phyloP scores from a whole-genome alignment of 2,329 filamentous ascomycete genomes.

The Curvularia hawaiiensis region DNA sequence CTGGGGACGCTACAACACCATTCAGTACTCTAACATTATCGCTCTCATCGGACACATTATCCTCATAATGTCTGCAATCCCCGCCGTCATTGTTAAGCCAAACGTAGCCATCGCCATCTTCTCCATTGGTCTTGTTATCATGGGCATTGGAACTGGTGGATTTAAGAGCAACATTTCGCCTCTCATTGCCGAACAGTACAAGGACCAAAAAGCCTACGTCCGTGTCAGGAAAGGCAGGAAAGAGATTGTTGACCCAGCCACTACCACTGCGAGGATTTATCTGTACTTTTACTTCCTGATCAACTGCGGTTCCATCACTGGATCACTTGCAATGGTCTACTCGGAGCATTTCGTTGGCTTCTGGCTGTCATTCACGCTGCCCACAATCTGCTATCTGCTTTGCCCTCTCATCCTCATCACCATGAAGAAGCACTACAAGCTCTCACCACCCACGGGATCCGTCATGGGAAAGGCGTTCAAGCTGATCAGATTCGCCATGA shows the following conservation, averaged over 20 bases:
- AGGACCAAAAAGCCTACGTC: conserved; percentile 36
- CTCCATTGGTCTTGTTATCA: conserved; percentile 63
- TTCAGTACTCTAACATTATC: conserved; percentile 60
- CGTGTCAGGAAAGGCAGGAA: conserved; percentile 49
- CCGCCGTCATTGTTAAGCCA: conserved; percentile 54
- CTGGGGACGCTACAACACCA: conserved; percentile 65
- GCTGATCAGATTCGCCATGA: conserved; percentile 59
- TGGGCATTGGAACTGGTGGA: conserved; percentile 70
- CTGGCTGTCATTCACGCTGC: conserved; percentile 72
- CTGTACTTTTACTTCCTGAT: conserved; percentile 44
- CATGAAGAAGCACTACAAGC: conserved; percentile 69
- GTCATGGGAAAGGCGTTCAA: conserved; percentile 70
- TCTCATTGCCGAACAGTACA: conserved; percentile 64
- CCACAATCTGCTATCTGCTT: conserved; percentile 66
- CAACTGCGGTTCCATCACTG: conserved; percentile 47
- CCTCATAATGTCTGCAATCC: conserved; percentile 62
- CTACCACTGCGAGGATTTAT: conserved; percentile 70
- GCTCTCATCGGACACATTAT: conserved; percentile 64
- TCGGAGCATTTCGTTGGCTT: conserved; percentile 57
- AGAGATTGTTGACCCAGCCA: conserved; percentile 69
- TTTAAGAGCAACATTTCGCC: conserved; percentile 70
- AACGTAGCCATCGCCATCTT: conserved; percentile 60
- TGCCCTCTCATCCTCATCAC: conserved; percentile 63
- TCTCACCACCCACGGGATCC: conserved; percentile 71
- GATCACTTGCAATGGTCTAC: conserved; percentile 47